Evolutionary conservation across 1,284 basidiomycete genomes (phyloP), one percentile per base, ranked within the genome.

Genomic region (Inonotus obliquus): DNA sequence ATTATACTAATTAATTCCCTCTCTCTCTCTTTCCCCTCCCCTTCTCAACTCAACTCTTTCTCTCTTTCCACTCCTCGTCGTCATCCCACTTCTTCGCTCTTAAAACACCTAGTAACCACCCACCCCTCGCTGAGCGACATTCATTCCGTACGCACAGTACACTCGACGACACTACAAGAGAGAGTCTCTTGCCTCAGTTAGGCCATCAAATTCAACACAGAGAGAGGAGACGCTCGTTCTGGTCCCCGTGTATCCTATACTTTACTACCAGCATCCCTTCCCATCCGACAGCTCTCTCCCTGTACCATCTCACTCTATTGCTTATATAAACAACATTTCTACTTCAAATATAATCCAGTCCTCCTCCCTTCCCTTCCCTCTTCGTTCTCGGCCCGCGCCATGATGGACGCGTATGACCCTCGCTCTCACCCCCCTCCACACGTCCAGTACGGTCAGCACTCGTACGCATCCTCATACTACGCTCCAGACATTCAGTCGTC

Each of bases 341-440:
- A 52, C 17, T 9, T 17, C 51, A 14, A 52, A 52, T 52, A 52
- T 52, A 52, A 48, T 49, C 19, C 48, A 32, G 10, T 51, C 57
- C 37, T 37, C 27, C 23, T 35, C 54, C 38, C 29, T 19, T 38
- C 37, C 11, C 27, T 23, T 5, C n/a, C 29, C 21, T 35, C 7
- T 11, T 44, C 23, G 21, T 23, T 21, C 23, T 35, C 41, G 29
- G 47, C 38, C 21, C 44, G 32, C 38, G 41, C 61, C 51, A 63
- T 63, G 61, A 63, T 63, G 61, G 61, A 63, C 61, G 61, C 61
- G 41, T 63, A 63, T 27, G 49, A 59, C 32, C 56, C 48, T 25
- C 61, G 53, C 19, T 21, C 37, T 11, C 60, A 61, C 21, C 59
- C 51, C 6, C 27, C 25, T 17, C 51, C 51, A 27, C 51, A 60